These are phyloP conservation scores for Lentinula guzmanii DNA, from an alignment of 768 basidiomycete species.

Conservation along the genomic window DNA sequence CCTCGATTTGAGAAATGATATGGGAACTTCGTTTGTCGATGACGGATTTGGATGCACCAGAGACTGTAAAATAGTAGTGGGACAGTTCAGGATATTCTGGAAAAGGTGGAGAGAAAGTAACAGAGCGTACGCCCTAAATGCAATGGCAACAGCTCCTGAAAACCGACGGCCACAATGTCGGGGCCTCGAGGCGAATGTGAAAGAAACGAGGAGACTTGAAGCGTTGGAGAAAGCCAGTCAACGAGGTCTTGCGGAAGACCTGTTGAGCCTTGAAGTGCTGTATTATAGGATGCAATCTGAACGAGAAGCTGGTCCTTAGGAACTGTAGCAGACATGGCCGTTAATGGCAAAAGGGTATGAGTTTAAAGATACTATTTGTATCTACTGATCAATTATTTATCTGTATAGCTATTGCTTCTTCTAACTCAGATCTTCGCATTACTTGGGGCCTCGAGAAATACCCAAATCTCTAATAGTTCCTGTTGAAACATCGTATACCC, in stretches of 20 bases:
- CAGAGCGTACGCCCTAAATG: constrained; percentile 74
- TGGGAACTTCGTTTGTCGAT: constrained; percentile 64
- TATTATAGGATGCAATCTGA: constrained; percentile 88
- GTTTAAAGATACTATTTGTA: background rate
- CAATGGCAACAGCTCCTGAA: constrained; percentile 89
- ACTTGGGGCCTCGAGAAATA: constrained; percentile 33
- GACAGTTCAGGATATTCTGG: constrained; percentile 4
- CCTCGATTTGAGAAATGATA: constrained; percentile 70
- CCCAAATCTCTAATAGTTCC: constrained; percentile 56
- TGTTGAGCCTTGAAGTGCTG: constrained; percentile 69
- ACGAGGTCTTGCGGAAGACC: constrained; percentile 71
- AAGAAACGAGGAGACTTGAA: constrained; percentile 71
- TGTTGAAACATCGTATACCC: constrained; percentile 60
- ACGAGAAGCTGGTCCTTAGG: constrained; percentile 44
- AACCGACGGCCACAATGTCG: constrained; percentile 85
- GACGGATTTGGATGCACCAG: constrained; percentile 68
- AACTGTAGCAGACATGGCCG: constrained; percentile 3
- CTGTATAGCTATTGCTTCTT: background rate
- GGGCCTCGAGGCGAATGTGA: constrained; percentile 60
- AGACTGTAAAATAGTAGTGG: constrained; percentile 39
- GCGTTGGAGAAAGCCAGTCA: constrained; percentile 84
- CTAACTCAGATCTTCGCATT: background rate
- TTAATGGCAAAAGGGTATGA: constrained; percentile 6
- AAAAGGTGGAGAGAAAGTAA: background rate
- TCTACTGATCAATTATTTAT: background rate